A percentile compares a stretch with the other conserved stretches of the same genome.
These are phyloP conservation scores for Xylaria sp. DNA, from an alignment of 2,329 filamentous ascomycete species.

Conservation along the genomic window DNA sequence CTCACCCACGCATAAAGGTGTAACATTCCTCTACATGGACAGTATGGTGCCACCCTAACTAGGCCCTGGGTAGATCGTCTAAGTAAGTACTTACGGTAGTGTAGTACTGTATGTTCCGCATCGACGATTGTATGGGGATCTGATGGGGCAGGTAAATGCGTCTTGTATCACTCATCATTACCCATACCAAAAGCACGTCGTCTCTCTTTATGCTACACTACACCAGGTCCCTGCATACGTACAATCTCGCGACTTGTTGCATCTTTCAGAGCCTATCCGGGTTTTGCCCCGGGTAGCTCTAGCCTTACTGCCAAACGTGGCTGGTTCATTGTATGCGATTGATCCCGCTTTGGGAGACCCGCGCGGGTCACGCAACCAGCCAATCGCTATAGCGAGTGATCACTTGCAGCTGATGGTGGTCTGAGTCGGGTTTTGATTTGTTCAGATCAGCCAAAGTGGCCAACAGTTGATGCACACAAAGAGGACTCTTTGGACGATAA, in stretches of 20 bases:
- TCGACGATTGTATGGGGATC: background rate
- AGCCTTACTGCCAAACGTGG: constrained; percentile 5
- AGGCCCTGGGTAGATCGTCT: too few species aligned
- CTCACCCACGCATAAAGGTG: constrained; percentile 7
- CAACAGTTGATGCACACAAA: background rate
- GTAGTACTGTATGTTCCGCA: background rate
- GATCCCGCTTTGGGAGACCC: too few species aligned
- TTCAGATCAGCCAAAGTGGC: constrained; percentile 1
- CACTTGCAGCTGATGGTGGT: background rate
- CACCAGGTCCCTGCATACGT: background rate
- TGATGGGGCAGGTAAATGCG: too few species aligned
- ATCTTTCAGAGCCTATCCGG: constrained; percentile 1
- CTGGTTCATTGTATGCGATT: background rate
- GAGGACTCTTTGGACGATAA: too few species aligned
- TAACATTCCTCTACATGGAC: constrained; percentile 13
- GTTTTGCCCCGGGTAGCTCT: constrained; percentile 2
- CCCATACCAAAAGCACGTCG: background rate
- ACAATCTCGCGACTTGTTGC: constrained; percentile 10
- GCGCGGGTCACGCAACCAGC: too few species aligned
- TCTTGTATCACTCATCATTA: background rate
- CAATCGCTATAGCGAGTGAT: background rate
- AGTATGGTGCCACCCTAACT: constrained; percentile 2
- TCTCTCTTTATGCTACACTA: background rate
- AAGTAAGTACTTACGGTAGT: too few species aligned
- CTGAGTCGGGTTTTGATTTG: background rate